Evolutionary conservation across 352 stramenopile genomes (phyloP).

Genomic region (Globisporangium ultimum): DNA sequence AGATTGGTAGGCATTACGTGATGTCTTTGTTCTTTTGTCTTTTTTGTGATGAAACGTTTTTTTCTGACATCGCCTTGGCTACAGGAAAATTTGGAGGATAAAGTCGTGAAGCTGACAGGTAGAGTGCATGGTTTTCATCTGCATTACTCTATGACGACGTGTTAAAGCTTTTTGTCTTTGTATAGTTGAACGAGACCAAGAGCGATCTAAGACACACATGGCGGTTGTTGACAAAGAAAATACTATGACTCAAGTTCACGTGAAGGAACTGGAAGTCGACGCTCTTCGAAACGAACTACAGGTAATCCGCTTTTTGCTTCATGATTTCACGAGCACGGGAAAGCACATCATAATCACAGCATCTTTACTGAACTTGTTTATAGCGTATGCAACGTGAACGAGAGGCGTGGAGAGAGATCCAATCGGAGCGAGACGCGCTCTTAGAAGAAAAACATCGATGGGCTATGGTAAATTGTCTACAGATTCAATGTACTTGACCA

Average conservation of each 20-base stretch:
- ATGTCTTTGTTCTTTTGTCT: neutral
- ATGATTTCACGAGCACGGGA: neutral
- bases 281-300: constrained; percentile 50
- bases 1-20: constrained; percentile 42
- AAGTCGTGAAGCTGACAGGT: constrained; percentile 62
- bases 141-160: neutral
- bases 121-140: neutral
- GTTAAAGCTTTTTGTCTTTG: neutral
- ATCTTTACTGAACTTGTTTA: neutral
- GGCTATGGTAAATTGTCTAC: constrained; percentile 47
- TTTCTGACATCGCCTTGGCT: neutral
- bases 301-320: constrained; percentile 12
- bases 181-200: constrained; percentile 70
- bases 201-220: constrained; percentile 61
- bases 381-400: constrained; percentile 73
- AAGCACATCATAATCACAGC: neutral
- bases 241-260: constrained; percentile 29
- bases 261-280: constrained; percentile 50
- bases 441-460: constrained; percentile 84
- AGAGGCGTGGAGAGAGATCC: constrained; percentile 71
- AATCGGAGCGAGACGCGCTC: constrained; percentile 71
- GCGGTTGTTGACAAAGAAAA: constrained; percentile 69
- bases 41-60: neutral
- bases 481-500: too few relatives aligned
- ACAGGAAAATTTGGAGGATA: constrained; percentile 74